Percentiles rank a stretch among this genome's conserved stretches.
Conservation (phyloP, 495 filamentous ascomycete genomes). For the Xylaria bambusicola region DNA sequence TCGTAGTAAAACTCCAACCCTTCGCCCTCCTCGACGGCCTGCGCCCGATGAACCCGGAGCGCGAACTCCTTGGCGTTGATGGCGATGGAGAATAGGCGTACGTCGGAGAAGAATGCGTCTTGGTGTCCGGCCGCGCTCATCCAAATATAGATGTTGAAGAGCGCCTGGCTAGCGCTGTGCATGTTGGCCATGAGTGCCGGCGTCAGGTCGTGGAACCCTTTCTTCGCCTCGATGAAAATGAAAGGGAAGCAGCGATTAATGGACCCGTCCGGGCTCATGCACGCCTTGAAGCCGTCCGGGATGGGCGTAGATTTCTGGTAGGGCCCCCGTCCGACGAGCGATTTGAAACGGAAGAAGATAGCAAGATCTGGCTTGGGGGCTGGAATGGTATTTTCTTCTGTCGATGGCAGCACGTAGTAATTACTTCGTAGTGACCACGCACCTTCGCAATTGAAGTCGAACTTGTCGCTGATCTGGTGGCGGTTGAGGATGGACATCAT, state of each 20-base stretch:
- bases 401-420: background rate
- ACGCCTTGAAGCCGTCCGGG: background rate
- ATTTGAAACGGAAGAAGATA: background rate
- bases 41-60: background rate
- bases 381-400: background rate
- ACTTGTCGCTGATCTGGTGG: background rate
- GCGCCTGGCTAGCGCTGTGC: background rate
- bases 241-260: background rate
- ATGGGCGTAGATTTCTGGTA: background rate
- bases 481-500: conserved; percentile 2
- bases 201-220: background rate
- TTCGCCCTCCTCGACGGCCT: background rate
- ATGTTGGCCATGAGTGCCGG: background rate
- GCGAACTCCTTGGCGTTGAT: background rate
- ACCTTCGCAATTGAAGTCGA: background rate
- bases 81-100: background rate
- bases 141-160: background rate
- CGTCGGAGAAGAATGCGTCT: background rate
- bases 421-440: background rate
- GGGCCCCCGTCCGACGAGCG: background rate
- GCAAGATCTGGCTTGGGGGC: background rate
- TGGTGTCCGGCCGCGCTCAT: background rate
- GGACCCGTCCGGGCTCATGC: background rate
- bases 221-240: background rate
- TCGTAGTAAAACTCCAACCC: background rate